A percentile compares a stretch with the other conserved stretches of the same genome.
Conservation (phyloP, 1,284 basidiomycete genomes). For the Malassezia slooffiae region DNA sequence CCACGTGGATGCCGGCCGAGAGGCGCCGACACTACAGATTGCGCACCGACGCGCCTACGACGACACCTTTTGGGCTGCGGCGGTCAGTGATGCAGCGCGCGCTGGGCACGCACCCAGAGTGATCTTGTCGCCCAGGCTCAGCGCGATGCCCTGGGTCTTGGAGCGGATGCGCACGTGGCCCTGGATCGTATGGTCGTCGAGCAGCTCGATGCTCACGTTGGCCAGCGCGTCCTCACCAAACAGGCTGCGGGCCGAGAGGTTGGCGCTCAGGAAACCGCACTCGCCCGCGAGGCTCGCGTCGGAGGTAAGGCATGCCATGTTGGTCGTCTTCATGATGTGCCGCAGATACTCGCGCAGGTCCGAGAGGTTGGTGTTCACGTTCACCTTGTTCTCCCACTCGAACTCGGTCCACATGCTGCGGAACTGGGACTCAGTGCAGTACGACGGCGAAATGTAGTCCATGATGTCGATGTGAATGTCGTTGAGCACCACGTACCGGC, state of each 20-base stretch:
- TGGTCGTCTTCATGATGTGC: slow-evolving; percentile 72
- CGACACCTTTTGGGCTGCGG: slow-evolving; percentile 12
- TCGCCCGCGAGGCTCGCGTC: slow-evolving; percentile 81
- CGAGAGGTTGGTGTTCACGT: slow-evolving; percentile 71
- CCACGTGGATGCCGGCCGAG: too few relatives aligned
- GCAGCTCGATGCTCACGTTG: slow-evolving; percentile 85
- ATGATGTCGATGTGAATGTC: slow-evolving; percentile 99
- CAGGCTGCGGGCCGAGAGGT: slow-evolving; percentile 79
- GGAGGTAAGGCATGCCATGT: slow-evolving; percentile 92
- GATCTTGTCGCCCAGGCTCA: slow-evolving; percentile 82
- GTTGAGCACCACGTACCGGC: slow-evolving; percentile 75
- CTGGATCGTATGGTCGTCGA: slow-evolving; percentile 53
- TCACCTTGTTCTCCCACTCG: slow-evolving; percentile 96
- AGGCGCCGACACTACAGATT: too few relatives aligned
- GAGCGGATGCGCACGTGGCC: slow-evolving; percentile 42
- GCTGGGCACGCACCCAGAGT: slow-evolving; percentile 20
- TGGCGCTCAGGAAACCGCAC: slow-evolving; percentile 84
- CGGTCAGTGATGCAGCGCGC: not conserved
- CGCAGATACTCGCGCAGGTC: slow-evolving; percentile 71
- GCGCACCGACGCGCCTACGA: too few relatives aligned
- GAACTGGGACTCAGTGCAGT: slow-evolving; percentile 88
- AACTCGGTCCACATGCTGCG: slow-evolving; percentile 86
- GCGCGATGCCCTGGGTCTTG: slow-evolving; percentile 57
- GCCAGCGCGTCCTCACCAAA: slow-evolving; percentile 97
- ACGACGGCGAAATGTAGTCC: slow-evolving; percentile 97